Evolutionary conservation across 2,329 filamentous ascomycete species (phyloP).

Genomic region (Daldinia sp.): DNA sequence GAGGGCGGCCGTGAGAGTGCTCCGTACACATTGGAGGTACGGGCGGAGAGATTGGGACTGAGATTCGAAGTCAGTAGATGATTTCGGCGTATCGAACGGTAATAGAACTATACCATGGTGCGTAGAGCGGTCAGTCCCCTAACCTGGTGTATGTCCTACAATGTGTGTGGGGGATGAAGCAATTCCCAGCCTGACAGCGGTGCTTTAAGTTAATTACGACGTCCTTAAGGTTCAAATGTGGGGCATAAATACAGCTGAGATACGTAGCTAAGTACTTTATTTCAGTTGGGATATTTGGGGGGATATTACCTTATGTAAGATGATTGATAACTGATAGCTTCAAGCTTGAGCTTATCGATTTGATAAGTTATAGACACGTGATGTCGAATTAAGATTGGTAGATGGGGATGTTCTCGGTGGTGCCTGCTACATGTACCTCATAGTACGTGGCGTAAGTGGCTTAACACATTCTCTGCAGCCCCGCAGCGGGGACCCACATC

Average conservation of each 20-base stretch:
- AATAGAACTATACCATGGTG: constrained; percentile 44
- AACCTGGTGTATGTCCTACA: constrained; percentile 21
- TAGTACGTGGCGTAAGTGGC: background rate
- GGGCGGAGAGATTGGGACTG: constrained; percentile 96
- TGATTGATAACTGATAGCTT: too few relatives aligned
- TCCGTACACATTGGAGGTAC: constrained; percentile 95
- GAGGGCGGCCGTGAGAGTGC: constrained; percentile 91
- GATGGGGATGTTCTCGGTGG: too few relatives aligned
- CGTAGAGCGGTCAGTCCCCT: constrained; percentile 18
- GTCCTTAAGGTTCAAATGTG: constrained; percentile 36
- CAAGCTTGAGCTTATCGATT: background rate
- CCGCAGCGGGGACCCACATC: constrained; percentile 20
- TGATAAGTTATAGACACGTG: constrained; percentile 11
- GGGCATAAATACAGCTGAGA: constrained; percentile 24
- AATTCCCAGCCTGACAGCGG: constrained; percentile 38
- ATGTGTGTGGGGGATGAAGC: constrained; percentile 38
- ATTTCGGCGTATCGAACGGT: background rate
- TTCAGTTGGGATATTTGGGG: background rate
- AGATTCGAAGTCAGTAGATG: constrained; percentile 43
- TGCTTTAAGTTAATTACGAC: constrained; percentile 17
- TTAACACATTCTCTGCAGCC: constrained; percentile 3
- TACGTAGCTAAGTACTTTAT: background rate
- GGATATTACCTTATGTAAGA: too few relatives aligned
- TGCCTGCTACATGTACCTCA: background rate
- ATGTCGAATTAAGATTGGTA: constrained; percentile 24